Evolutionary conservation across 495 filamentous ascomycete species (phyloP).

Genomic region (Trichoderma reesei): DNA sequence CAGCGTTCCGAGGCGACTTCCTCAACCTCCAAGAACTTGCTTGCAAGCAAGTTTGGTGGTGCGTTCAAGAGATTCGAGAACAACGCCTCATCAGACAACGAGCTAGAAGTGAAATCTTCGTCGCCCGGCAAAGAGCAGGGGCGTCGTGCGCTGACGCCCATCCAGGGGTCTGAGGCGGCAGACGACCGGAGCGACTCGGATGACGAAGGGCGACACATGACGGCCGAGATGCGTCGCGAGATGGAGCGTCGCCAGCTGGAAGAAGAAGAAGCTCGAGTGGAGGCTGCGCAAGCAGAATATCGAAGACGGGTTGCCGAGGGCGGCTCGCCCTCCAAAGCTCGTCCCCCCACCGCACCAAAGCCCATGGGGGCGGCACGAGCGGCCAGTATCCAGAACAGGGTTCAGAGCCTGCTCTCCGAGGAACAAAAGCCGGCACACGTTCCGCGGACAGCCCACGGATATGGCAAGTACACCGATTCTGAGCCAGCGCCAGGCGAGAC

Average conservation of each 20-base stretch:
- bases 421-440: constrained; percentile 45
- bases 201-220: constrained; percentile 55
- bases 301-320: constrained; percentile 62
- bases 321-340: constrained; percentile 30
- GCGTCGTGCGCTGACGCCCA: constrained; percentile 54
- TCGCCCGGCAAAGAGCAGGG: constrained; percentile 45
- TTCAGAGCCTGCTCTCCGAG: constrained; percentile 79
- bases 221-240: constrained; percentile 84
- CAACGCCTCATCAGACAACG: constrained; percentile 38
- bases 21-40: constrained; percentile 73
- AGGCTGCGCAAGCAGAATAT: constrained; percentile 85
- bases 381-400: constrained; percentile 78
- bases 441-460: constrained; percentile 73
- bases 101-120: constrained; percentile 37
- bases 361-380: constrained; percentile 54
- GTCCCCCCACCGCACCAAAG: constrained; percentile 22
- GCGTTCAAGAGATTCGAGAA: constrained; percentile 90
- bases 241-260: constrained; percentile 75
- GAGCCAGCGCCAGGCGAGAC: constrained; percentile 12
- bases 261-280: constrained; percentile 88
- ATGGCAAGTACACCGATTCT: constrained; percentile 69
- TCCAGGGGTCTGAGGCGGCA: constrained; percentile 66
- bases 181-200: constrained; percentile 57
- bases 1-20: constrained; percentile 22
- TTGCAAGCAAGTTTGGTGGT: constrained; percentile 87